Conservation (phyloP, 139 green algal genomes). For the Microglena sp. region DNA sequence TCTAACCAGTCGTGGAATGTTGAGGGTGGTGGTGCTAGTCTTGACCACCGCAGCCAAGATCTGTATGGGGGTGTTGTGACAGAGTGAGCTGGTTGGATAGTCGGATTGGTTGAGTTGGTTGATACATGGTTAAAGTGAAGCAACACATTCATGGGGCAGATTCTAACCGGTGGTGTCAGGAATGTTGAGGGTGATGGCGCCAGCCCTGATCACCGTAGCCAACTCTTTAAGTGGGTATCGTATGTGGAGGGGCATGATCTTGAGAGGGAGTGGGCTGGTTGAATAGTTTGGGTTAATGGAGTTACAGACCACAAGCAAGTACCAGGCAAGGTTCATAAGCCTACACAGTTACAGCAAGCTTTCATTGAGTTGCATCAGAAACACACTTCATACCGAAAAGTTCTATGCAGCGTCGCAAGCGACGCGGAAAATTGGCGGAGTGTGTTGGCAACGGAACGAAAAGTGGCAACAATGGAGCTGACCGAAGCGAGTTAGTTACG, state of each 20-base stretch:
- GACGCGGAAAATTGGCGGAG: too few relatives aligned
- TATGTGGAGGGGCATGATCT: not conserved
- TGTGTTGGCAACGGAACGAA: too few relatives aligned
- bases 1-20: conserved; percentile 87
- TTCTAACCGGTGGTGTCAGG: conserved; percentile 67
- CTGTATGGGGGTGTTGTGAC: too few relatives aligned
- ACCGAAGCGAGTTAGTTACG: too few relatives aligned
- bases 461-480: too few relatives aligned
- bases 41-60: conserved; percentile 73
- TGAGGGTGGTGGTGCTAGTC: conserved; percentile 94
- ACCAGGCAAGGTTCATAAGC: too few relatives aligned
- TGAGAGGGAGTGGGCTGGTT: not conserved
- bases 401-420: too few relatives aligned
- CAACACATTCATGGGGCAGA: conserved; percentile 86
- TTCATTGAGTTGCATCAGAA: too few relatives aligned
- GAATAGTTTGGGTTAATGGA: too few relatives aligned
- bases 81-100: not conserved
- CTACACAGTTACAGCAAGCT: not conserved
- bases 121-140: not conserved
- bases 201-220: conserved; percentile 43
- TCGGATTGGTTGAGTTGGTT: too few relatives aligned
- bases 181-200: conserved; percentile 98
- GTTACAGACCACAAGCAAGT: too few relatives aligned
- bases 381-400: too few relatives aligned
- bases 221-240: not conserved